These are phyloP conservation scores for Phytophthora niederhauseri DNA, from an alignment of 352 stramenopile genomes.

Conservation along the genomic window DNA sequence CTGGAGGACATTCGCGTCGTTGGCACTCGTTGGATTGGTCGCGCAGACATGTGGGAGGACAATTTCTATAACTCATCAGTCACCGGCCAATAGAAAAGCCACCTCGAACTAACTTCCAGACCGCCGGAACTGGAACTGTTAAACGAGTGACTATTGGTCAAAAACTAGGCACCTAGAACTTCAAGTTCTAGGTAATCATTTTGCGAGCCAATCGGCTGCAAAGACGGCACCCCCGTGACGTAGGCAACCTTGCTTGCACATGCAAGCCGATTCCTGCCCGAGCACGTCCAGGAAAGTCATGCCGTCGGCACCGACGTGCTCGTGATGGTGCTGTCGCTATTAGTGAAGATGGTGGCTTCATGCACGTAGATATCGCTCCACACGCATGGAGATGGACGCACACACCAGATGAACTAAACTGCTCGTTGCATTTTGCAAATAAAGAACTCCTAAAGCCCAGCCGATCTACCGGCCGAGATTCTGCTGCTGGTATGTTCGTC, in stretches of 20 bases:
- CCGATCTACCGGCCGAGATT: conserved; percentile 33
- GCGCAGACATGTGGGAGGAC: background rate
- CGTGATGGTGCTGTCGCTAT: background rate
- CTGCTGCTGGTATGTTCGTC: conserved; percentile 25
- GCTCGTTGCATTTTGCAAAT: conserved; percentile 45
- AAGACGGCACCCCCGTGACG: background rate
- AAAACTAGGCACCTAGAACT: conserved; percentile 6
- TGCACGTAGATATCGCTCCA: no score
- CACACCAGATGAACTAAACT: conserved; percentile 24
- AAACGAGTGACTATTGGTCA: conserved; percentile 12
- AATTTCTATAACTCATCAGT: background rate
- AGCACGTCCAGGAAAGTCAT: background rate
- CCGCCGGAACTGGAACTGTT: conserved; percentile 26
- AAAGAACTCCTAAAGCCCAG: conserved; percentile 34
- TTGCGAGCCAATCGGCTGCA: background rate
- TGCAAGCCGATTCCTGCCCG: background rate
- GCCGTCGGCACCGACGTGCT: background rate
- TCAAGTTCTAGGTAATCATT: conserved; percentile 23
- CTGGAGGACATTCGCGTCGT: no score
- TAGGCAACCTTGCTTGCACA: conserved; percentile 11
- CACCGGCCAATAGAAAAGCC: background rate
- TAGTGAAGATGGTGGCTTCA: background rate
- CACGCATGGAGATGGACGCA: background rate
- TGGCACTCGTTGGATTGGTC: background rate
- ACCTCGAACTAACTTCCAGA: conserved; percentile 23